A percentile compares a stretch with the other conserved stretches of the same genome.
Evolutionary conservation across 495 filamentous ascomycete genomes (phyloP).

Genomic region (Margaritispora aquatica): DNA sequence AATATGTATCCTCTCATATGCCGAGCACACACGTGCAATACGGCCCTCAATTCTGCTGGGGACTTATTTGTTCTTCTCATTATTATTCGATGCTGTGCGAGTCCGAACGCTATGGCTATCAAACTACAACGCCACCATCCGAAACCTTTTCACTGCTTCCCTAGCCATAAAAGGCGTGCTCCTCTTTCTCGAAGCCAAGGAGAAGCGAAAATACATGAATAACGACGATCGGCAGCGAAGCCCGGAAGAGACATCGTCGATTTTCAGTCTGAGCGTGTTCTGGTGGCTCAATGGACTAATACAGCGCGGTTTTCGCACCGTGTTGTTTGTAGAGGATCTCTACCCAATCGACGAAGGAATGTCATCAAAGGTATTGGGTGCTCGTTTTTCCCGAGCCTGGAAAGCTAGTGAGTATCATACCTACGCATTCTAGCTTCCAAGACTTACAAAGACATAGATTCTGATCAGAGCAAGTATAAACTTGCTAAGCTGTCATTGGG

Average conservation of each 20-base stretch:
- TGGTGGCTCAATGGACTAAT: background rate
- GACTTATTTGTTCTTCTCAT: background rate
- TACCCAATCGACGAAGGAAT: constrained; percentile 17
- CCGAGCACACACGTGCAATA: background rate
- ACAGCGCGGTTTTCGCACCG: background rate
- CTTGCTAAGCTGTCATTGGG: constrained; percentile 37
- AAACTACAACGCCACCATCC: background rate
- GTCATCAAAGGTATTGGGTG: background rate
- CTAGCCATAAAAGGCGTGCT: background rate
- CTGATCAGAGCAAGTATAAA: background rate
- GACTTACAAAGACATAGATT: no score
- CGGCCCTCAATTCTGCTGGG: background rate
- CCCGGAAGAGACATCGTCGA: background rate
- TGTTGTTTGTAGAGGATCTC: constrained; percentile 36
- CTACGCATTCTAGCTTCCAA: no score
- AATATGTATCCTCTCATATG: background rate
- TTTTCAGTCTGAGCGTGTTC: background rate
- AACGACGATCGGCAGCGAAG: background rate
- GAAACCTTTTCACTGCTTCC: background rate
- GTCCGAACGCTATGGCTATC: background rate
- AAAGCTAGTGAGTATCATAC: background rate
- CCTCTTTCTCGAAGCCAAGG: background rate
- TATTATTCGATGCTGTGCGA: background rate
- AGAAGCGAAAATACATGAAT: background rate
- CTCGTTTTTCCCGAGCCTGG: background rate